A percentile compares a stretch with the other conserved stretches of the same genome.
phyloP scores from a whole-genome alignment of 176 grass and related monocot genomes.

The Poa pratensis region DNA sequence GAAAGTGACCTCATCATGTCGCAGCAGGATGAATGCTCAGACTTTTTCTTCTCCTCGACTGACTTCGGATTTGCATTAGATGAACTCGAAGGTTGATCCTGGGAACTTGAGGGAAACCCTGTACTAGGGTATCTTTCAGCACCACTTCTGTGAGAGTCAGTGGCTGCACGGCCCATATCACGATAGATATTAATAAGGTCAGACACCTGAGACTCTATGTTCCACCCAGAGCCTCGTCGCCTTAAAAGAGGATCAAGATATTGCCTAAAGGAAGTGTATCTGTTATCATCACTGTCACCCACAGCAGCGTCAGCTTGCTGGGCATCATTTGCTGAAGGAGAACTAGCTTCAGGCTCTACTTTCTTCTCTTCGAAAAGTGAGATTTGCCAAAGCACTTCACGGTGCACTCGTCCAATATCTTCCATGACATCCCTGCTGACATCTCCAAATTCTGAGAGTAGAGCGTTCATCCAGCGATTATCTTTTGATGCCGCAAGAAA shows the following conservation, averaged over 20 bases:
- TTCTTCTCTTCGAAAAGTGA: slow-evolving; percentile 76
- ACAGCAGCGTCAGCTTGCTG: slow-evolving; percentile 51
- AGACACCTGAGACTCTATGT: slow-evolving; percentile 91
- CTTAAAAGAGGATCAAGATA: slow-evolving; percentile 97
- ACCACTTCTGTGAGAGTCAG: slow-evolving; percentile 62
- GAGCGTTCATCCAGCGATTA: slow-evolving; percentile 93
- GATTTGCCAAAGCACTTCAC: slow-evolving; percentile 83
- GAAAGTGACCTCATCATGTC: slow-evolving; percentile 96
- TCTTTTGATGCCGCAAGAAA: slow-evolving; percentile 94
- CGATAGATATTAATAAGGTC: slow-evolving; percentile 93
- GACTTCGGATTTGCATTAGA: slow-evolving; percentile 59
- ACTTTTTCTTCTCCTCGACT: slow-evolving; percentile 80
- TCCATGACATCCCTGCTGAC: slow-evolving; percentile 79
- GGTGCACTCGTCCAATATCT: slow-evolving; percentile 86
- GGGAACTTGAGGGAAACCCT: slow-evolving; percentile 62
- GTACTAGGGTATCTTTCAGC: slow-evolving; percentile 62
- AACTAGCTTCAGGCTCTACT: slow-evolving; percentile 52
- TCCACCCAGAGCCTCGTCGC: slow-evolving; percentile 80
- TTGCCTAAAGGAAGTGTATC: slow-evolving; percentile 89
- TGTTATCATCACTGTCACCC: slow-evolving; percentile 66
- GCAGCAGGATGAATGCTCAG: slow-evolving; percentile 69
- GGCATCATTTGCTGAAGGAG: slow-evolving; percentile 54
- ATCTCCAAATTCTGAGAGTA: slow-evolving; percentile 92
- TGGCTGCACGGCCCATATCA: slow-evolving; percentile 81
- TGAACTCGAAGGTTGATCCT: slow-evolving; percentile 62